Base-by-base conservation (phyloP, 116 monocot species). In the Posidonia oceanica region DNA sequence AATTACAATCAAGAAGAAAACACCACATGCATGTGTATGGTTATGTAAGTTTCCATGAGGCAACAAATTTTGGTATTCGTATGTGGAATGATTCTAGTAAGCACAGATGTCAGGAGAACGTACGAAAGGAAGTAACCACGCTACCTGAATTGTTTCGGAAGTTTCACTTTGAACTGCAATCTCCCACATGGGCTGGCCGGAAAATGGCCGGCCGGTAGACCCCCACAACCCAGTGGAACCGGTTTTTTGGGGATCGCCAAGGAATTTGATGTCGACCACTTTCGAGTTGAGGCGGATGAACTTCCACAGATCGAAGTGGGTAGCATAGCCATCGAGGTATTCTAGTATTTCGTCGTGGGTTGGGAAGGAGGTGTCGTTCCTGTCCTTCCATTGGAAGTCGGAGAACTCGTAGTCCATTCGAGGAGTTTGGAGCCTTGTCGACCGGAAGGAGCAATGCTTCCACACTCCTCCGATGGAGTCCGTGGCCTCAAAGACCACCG, bases 381-480 rank as follows among this genome's bases (percentile, higher is more conserved):
- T 72, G 64, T 95, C 79, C 58, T 56, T 58, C 95, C 95, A 95
- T 8, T 76, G 84, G 72, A 72, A 84, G 77, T 95, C 95, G 36
- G 94, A 95, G 86, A 95, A 95, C 84, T 95, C 95, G 69, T 95
- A 95, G 79, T 95, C 94, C n/a, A 75, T 71, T 17, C 95, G 72
- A 17, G 95, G 95, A 0, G 95, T 95, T 74, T 95, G 95, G 21
- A 91, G 81, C 71, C 80, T 74, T 16, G 95, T 95, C 11, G 91
- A 84, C 12, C 80, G 79, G 76, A 73, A 91, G 20, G 83, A 73
- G 67, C 88, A 88, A 83, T 91, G 86, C 72, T 66, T 76, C 95
- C 95, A 95, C 55, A 95, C 94, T 8, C 94, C 94, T 4, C 94
- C 94, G 36, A 94, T 81, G 8, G 84, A 84, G 11, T 52, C 77